phyloP scores from a whole-genome alignment of 192 early-diverging fungal species.

The Coemansia brasiliensis region DNA sequence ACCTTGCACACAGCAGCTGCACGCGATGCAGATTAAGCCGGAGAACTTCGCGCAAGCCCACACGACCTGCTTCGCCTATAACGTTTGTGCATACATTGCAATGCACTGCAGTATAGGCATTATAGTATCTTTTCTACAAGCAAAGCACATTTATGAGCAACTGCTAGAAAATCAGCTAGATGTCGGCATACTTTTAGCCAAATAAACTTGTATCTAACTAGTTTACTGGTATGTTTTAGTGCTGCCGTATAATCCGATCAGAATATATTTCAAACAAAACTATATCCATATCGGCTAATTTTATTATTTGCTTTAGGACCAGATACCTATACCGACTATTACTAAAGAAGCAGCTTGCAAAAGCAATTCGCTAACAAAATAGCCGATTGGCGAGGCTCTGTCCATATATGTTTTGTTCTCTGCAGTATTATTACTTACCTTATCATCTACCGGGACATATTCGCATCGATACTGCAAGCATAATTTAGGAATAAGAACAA shows the following conservation, averaged over 20 bases:
- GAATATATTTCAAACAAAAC: no score
- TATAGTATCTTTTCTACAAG: constrained; percentile 39
- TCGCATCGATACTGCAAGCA: constrained; percentile 13
- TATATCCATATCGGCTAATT: no score
- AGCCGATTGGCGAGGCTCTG: no score
- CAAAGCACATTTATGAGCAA: background rate
- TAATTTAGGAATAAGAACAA: constrained; percentile 14
- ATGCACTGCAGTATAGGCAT: constrained; percentile 25
- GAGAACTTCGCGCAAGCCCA: constrained; percentile 26
- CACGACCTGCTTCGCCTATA: constrained; percentile 38
- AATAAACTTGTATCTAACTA: background rate
- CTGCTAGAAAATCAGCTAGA: background rate
- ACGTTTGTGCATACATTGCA: constrained; percentile 18
- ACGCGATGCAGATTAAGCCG: constrained; percentile 30
- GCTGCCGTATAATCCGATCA: background rate
- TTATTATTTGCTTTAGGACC: no score
- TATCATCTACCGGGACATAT: constrained; percentile 20
- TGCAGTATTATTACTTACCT: constrained; percentile 27
- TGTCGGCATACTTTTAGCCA: constrained; percentile 17
- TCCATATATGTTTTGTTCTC: background rate
- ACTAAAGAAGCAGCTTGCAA: no score
- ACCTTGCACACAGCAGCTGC: constrained; percentile 8
- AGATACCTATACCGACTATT: no score
- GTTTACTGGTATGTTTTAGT: constrained; percentile 11
- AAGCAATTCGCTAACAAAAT: no score